Base-by-base conservation (phyloP, 352 stramenopile genomes). In the Pythium insidiosum region DNA sequence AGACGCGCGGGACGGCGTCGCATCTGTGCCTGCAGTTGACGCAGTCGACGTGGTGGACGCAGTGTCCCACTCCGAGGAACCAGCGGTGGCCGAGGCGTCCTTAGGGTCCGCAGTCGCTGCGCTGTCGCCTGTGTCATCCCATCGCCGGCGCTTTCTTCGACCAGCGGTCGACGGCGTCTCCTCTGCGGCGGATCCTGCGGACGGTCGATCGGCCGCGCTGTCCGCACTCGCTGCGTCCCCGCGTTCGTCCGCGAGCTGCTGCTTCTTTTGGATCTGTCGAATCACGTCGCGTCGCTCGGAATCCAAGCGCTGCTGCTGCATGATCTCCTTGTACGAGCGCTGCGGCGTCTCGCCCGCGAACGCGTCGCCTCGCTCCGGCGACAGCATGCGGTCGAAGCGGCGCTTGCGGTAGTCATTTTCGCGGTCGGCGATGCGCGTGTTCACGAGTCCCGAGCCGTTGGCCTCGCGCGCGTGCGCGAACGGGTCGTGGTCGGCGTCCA, bases 351-450 rank as follows among this genome's bases (percentile, higher is more conserved):
- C 58, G 26, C 80, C 85, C 18, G 63, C 69, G 52, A 98, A 97
- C 11, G 88, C 74, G 56, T 98, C 94, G 43, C 85, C 69, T 24
- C 88, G 66, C 60, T 98, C 88, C 25, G 84, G 80, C 26, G 79
- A 91, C 35, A 94, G 62, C 56, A 89, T 83, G 43, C 77, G 82
- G 40, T 97, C 87, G 23, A 97, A 83, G 39, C 86, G 84, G 9
- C 83, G 81, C 66, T 92, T 94, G 36, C 74, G 67, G 61, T 92
- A 91, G 30, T 95, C 82, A 43, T 91, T 95, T 64, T 99, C 94
- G 19, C 94, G 71, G 63, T 98, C 90, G 11, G 73, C 54, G 44
- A 98, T 98, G 48, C 84, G 68, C 26, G 91, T 97, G 61, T 98
- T 98, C 28, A 97, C 88, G 6, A 97, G 48, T 2, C 89, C 88